Base-by-base conservation (phyloP, 257 asterid species). In the Solanum clarkiae region DNA sequence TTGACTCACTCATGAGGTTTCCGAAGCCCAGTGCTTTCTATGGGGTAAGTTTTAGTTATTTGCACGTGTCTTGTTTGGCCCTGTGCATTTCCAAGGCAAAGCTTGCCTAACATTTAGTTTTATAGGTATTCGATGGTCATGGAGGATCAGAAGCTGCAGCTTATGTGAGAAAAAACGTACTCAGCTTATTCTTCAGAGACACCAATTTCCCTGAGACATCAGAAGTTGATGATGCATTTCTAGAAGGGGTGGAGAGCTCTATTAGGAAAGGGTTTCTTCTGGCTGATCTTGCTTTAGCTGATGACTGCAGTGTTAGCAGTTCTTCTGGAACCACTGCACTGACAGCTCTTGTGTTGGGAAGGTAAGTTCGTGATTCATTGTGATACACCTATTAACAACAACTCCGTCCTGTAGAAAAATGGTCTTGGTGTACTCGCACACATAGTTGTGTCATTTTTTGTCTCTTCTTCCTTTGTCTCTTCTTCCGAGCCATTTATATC, bases 111-210 rank as follows among this genome's bases (percentile, higher is more conserved):
- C 7, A 10, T 70, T 36, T 29, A 32, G 74, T 6, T 32, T 68
- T 65, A 16, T 65, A 93, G 98, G 86, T 93, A 51, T 95, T 95
- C 89, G 97, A 95, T 89, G 98, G 98, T 10, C 98, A 95, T 74
- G 98, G 98, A 83, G 98, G 98, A 47, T 89, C 98, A 14, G 98
- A 95, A 88, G 98, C 98, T n/a, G 98, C 98, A 29, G 91, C 95
- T 54, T 93, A 89, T 85, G 92, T 93, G 56, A 89, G 84, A 54
- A 90, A 86, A 66, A 90, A 93, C 69, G 98, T 90, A 1, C 89
- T 93, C 49, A 88, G 91, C 82, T 89, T 94, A 86, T 87, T 94
- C 63, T 93, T 94, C 40, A 90, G 92, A 89, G 94, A 93, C 65
- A 86, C 90, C 80, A 82, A 90, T 85, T 93, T 94, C 89, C 94